phyloP scores from a whole-genome alignment of 768 basidiomycete genomes.

The Kwoniella heveanensis region DNA sequence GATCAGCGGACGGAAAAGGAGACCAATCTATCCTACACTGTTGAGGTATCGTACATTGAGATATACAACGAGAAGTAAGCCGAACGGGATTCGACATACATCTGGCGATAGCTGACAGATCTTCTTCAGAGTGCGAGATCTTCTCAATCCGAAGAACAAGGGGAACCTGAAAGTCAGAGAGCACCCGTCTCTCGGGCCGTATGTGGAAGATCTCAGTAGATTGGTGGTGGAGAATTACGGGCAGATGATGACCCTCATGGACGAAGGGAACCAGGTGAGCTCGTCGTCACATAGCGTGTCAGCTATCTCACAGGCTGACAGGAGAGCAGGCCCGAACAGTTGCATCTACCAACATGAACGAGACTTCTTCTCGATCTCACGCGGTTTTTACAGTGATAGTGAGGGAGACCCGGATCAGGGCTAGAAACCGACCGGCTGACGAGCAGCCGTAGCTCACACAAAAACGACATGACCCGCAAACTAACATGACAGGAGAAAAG shows the following conservation, averaged over 20 bases:
- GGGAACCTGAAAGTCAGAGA: conserved; percentile 96
- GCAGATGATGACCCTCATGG: conserved; percentile 99
- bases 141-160: conserved; percentile 94
- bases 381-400: conserved; percentile 86
- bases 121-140: conserved; percentile 80
- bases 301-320: conserved; percentile 20
- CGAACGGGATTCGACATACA: not conserved
- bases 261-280: conserved; percentile 86
- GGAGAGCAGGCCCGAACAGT: conserved; percentile 75
- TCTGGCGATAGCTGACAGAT: not conserved
- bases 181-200: conserved; percentile 84
- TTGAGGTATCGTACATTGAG: conserved; percentile 99
- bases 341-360: conserved; percentile 99
- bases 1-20: conserved; percentile 66
- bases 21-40: conserved; percentile 74
- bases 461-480: conserved; percentile 79
- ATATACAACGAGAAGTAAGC: conserved; percentile 55
- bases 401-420: not conserved
- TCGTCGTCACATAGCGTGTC: not conserved
- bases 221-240: conserved; percentile 86
- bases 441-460: conserved; percentile 69
- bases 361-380: conserved; percentile 97
- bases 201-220: conserved; percentile 95
- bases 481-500: conserved; percentile 92
- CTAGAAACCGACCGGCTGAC: not conserved